Conservation (phyloP, 2,329 filamentous ascomycete genomes). For the Helotiales sp. region DNA sequence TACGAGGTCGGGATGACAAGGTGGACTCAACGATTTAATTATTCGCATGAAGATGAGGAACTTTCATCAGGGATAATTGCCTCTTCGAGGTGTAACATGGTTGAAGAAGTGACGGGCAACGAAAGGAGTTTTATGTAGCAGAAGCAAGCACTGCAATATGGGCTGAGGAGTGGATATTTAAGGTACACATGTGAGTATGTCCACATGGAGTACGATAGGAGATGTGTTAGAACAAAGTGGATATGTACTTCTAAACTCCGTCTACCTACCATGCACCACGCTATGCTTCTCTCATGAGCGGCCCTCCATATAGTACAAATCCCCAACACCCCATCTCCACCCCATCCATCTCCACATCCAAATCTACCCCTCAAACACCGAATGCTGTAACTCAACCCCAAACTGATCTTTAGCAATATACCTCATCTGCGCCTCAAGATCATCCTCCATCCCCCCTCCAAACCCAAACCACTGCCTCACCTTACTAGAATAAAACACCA, state of each 20-base stretch:
- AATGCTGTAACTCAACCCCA: constrained; percentile 86
- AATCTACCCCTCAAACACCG: constrained; percentile 77
- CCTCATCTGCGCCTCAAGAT: constrained; percentile 85
- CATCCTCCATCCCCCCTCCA: constrained; percentile 89
- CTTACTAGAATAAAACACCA: constrained; percentile 81
- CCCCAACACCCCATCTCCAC: background rate
- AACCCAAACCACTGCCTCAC: constrained; percentile 73
- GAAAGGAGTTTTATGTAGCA: too few species aligned
- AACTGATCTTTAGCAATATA: constrained; percentile 81
- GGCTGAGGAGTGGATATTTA: too few species aligned
- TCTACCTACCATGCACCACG: constrained; percentile 6
- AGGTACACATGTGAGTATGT: too few species aligned
- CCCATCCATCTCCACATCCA: background rate
- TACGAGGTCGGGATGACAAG: too few species aligned
- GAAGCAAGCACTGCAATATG: too few species aligned
- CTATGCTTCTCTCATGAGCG: constrained; percentile 1
- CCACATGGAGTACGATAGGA: background rate
- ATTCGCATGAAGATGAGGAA: too few species aligned
- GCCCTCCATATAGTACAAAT: background rate
- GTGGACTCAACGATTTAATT: too few species aligned
- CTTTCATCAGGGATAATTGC: too few species aligned
- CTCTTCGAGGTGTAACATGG: too few species aligned
- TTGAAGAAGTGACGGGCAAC: too few species aligned
- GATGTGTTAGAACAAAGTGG: background rate
- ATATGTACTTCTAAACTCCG: background rate